Evolutionary conservation across 1,284 basidiomycete genomes (phyloP).

Genomic region (Tilletia indica): DNA sequence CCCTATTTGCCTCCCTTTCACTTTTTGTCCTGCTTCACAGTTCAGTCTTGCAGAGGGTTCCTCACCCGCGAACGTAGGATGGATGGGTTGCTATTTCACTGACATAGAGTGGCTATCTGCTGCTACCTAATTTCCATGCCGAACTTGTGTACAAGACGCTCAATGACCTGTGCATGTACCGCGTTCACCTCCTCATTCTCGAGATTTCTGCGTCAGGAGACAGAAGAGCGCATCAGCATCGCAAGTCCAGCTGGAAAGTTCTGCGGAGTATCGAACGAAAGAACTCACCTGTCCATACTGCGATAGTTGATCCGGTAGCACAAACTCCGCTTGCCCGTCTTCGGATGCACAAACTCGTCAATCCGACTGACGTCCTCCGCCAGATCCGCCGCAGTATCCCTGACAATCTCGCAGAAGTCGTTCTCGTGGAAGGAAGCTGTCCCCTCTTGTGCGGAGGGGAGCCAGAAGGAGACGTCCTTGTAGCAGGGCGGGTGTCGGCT

Average conservation of each 20-base stretch:
- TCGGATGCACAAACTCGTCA: slow-evolving; percentile 88
- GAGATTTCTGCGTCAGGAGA: slow-evolving; percentile 65
- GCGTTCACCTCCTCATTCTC: slow-evolving; percentile 85
- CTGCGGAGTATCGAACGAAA: slow-evolving; percentile 15
- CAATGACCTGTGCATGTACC: slow-evolving; percentile 64
- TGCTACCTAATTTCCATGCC: slow-evolving; percentile 43
- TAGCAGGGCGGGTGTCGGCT: slow-evolving; percentile 53
- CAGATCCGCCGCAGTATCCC: slow-evolving; percentile 85
- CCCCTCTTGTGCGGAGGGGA: slow-evolving; percentile 22
- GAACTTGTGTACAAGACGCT: slow-evolving; percentile 58
- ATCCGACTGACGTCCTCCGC: slow-evolving; percentile 87
- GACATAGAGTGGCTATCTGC: background rate
- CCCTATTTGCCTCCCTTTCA: background rate
- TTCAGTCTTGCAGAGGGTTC: background rate
- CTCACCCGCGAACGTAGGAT: background rate
- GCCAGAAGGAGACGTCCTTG: slow-evolving; percentile 65
- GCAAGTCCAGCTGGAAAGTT: slow-evolving; percentile 18
- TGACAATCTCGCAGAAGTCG: slow-evolving; percentile 90
- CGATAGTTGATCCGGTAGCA: slow-evolving; percentile 93
- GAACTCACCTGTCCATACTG: slow-evolving; percentile 83
- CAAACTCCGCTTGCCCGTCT: slow-evolving; percentile 73
- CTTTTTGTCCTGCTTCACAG: background rate
- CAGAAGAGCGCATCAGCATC: background rate
- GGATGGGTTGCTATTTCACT: background rate
- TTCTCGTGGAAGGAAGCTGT: slow-evolving; percentile 74